These are phyloP conservation scores for Hypoxylon sp. DNA, from an alignment of 2,329 filamentous ascomycete genomes.

Conservation along the genomic window DNA sequence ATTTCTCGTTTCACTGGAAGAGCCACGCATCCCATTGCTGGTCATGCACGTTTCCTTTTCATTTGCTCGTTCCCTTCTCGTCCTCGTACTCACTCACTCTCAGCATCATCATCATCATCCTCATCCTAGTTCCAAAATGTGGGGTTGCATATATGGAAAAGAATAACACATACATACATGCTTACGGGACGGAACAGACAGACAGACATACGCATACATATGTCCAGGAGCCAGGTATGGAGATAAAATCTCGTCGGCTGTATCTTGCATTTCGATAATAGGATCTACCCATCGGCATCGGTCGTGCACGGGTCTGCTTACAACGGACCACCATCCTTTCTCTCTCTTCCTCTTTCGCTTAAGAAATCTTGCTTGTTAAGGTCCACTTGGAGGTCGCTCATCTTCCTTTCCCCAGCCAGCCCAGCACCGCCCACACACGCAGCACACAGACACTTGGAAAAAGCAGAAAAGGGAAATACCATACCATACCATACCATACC, in stretches of 20 bases:
- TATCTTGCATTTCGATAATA: constrained; percentile 45
- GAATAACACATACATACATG: constrained; percentile 15
- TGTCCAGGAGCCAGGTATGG: constrained; percentile 10
- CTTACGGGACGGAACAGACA: background rate
- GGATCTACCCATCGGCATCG: constrained; percentile 37
- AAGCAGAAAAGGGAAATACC: constrained; percentile 26
- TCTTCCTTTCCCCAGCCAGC: constrained; percentile 24
- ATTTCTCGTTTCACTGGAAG: constrained; percentile 43
- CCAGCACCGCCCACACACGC: background rate
- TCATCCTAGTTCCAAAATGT: constrained; percentile 41
- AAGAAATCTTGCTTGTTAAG: constrained; percentile 35
- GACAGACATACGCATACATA: constrained; percentile 7
- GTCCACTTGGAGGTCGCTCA: constrained; percentile 30
- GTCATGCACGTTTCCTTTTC: constrained; percentile 36
- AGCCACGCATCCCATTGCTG: constrained; percentile 36
- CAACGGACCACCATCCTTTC: constrained; percentile 4
- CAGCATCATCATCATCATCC: constrained; percentile 1
- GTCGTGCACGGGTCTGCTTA: constrained; percentile 18
- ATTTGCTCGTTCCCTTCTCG: constrained; percentile 27
- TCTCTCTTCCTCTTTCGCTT: constrained; percentile 15
- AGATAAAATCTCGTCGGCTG: constrained; percentile 41
- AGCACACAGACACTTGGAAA: constrained; percentile 27
- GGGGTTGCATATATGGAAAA: constrained; percentile 41
- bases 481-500: too few species aligned
- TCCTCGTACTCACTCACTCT: constrained; percentile 32